These are phyloP conservation scores for Blepharisma japonicum DNA, from an alignment of 73 alveolate species.

Conservation along the genomic window DNA sequence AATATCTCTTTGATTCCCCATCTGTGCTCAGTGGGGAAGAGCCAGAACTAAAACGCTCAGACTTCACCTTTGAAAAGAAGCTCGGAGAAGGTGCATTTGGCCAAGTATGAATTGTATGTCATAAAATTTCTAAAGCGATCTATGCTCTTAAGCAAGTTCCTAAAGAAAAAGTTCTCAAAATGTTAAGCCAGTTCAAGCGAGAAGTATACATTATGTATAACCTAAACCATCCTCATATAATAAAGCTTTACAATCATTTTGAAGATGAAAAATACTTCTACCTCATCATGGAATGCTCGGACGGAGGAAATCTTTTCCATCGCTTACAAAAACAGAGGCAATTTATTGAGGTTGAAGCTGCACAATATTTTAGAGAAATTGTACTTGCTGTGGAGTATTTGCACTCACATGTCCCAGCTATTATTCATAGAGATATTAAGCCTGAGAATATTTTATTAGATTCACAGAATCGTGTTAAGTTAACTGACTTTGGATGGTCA, in stretches of 20 bases:
- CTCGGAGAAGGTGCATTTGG: slow-evolving; percentile 37
- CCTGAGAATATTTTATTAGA: slow-evolving; percentile 34
- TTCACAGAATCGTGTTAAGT: slow-evolving; percentile 29
- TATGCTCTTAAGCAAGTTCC: slow-evolving; percentile 25
- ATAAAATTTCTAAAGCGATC: background rate
- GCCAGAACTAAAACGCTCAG: background rate
- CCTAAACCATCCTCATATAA: slow-evolving; percentile 83
- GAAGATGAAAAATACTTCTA: slow-evolving; percentile 87
- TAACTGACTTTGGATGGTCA: slow-evolving; percentile 60
- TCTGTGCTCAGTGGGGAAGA: slow-evolving; percentile 24
- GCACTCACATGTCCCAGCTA: slow-evolving; percentile 76
- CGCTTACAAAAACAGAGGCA: slow-evolving; percentile 54
- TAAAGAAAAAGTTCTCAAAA: slow-evolving; percentile 25
- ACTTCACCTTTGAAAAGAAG: slow-evolving; percentile 15
- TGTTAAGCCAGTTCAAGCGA: slow-evolving; percentile 35
- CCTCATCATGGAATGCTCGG: slow-evolving; percentile 54
- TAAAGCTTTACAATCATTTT: slow-evolving; percentile 77
- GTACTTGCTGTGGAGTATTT: slow-evolving; percentile 75
- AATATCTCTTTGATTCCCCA: slow-evolving; percentile 31
- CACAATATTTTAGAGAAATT: slow-evolving; percentile 81
- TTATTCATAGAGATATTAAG: slow-evolving; percentile 46
- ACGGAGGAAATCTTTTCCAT: slow-evolving; percentile 48
- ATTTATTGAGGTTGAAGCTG: slow-evolving; percentile 73
- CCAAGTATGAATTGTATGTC: slow-evolving; percentile 24
- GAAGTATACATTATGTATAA: slow-evolving; percentile 91